Conservation (phyloP, 805 yeast species). For the Wickerhamomyces kurtzmanii region DNA sequence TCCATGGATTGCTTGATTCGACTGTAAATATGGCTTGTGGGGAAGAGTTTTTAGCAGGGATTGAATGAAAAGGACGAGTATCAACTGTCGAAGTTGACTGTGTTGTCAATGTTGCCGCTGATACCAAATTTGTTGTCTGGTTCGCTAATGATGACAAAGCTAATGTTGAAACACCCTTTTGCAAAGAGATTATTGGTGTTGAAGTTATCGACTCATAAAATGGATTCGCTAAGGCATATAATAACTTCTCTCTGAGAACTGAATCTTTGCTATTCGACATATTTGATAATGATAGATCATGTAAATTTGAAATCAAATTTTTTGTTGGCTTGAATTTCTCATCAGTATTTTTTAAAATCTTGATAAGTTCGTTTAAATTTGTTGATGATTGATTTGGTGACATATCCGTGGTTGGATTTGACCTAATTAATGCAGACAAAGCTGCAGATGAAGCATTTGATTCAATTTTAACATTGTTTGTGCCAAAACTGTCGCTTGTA, state of each 20-base stretch:
- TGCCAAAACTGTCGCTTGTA: background rate
- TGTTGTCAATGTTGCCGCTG: slow-evolving; percentile 6
- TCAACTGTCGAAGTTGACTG: background rate
- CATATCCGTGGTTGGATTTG: background rate
- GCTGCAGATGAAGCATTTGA: slow-evolving; percentile 32
- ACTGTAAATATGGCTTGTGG: slow-evolving; percentile 88
- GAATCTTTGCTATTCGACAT: too few species aligned
- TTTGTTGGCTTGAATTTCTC: slow-evolving; percentile 21
- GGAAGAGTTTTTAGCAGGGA: slow-evolving; percentile 59
- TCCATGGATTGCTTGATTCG: slow-evolving; percentile 66
- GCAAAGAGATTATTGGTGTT: slow-evolving; percentile 14
- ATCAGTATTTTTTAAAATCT: slow-evolving; percentile 30
- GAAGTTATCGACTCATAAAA: slow-evolving; percentile 25
- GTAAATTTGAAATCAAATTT: slow-evolving; percentile 40
- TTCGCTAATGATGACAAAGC: slow-evolving; percentile 19
- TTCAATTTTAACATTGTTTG: slow-evolving; percentile 16
- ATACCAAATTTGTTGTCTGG: slow-evolving; percentile 3
- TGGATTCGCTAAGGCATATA: slow-evolving; percentile 62
- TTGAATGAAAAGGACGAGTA: slow-evolving; percentile 47
- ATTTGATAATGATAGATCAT: slow-evolving; percentile 42
- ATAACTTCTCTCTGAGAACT: slow-evolving; percentile 30
- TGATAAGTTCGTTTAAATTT: slow-evolving; percentile 34
- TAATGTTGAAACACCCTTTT: slow-evolving; percentile 17
- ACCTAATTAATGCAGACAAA: slow-evolving; percentile 18
- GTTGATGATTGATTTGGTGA: slow-evolving; percentile 4